Conservation (phyloP, 805 yeast genomes). For the Ogataea methanolica region DNA sequence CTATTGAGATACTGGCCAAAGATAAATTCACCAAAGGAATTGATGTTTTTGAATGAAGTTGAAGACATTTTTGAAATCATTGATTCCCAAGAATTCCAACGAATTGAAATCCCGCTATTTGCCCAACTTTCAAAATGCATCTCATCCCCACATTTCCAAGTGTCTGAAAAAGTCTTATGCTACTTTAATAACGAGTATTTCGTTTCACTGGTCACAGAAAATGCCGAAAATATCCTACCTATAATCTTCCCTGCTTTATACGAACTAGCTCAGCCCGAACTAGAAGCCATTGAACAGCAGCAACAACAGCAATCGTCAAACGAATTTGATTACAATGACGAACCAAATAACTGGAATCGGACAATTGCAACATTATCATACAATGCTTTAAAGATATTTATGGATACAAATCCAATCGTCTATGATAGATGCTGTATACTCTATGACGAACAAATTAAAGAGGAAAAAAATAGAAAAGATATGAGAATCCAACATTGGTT, state of each 20-base stretch:
- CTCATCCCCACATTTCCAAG: constrained; percentile 94
- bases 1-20: constrained; percentile 95
- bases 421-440: constrained; percentile 91
- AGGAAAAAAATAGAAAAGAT: constrained; percentile 58
- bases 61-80: constrained; percentile 96
- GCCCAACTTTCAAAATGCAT: constrained; percentile 94
- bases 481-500: constrained; percentile 69
- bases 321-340: constrained; percentile 36
- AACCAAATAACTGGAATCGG: constrained; percentile 77
- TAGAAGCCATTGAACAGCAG: constrained; percentile 28
- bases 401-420: constrained; percentile 86
- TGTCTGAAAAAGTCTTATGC: constrained; percentile 89
- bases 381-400: constrained; percentile 84
- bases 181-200: constrained; percentile 95
- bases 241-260: constrained; percentile 86
- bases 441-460: constrained; percentile 75
- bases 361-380: constrained; percentile 88
- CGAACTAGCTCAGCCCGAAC: constrained; percentile 57
- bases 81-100: constrained; percentile 87
- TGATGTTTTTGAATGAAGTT: constrained; percentile 91
- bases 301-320: constrained; percentile 23
- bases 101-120: constrained; percentile 88
- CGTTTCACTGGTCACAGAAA: constrained; percentile 83
- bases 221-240: constrained; percentile 88
- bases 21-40: constrained; percentile 89